phyloP scores from a whole-genome alignment of 495 filamentous ascomycete genomes.

The Penicillium roqueforti region DNA sequence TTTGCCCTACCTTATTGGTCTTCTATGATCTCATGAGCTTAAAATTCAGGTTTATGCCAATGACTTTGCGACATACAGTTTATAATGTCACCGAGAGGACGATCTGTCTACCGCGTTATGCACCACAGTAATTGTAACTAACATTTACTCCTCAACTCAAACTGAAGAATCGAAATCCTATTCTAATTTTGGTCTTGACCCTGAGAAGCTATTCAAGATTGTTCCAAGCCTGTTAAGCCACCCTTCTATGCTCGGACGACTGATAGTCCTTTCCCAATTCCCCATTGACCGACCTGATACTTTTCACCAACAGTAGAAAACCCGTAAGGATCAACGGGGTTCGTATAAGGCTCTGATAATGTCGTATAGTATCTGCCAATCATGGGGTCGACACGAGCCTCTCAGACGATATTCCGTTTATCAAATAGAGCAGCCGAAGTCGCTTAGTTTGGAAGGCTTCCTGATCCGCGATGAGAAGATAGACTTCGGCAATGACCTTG shows the following conservation, averaged over 20 bases:
- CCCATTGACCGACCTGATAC: conserved; percentile 3
- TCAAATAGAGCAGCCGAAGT: conserved; percentile 3
- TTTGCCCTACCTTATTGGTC: background rate
- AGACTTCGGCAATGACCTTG: background rate
- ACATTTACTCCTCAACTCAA: too few relatives aligned
- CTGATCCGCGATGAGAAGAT: conserved; percentile 5
- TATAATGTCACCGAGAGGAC: background rate
- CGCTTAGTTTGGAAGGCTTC: conserved; percentile 1
- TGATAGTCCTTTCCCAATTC: conserved; percentile 4
- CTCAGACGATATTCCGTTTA: conserved; percentile 1
- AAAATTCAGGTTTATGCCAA: too few relatives aligned
- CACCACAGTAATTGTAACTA: too few relatives aligned
- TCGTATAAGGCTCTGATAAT: conserved; percentile 1
- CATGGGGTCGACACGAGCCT: conserved; percentile 1
- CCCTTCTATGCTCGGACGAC: background rate
- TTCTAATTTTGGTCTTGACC: too few relatives aligned
- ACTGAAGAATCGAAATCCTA: too few relatives aligned
- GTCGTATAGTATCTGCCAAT: background rate
- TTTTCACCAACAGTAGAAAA: conserved; percentile 3
- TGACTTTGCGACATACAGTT: too few relatives aligned
- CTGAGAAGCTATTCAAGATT: too few relatives aligned
- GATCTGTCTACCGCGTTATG: too few relatives aligned
- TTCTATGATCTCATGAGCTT: background rate
- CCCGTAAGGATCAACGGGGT: background rate
- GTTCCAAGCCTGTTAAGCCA: background rate